Evolutionary conservation across 306 rosid genomes (phyloP).

Genomic region (Pterocarpus macrocarpus): DNA sequence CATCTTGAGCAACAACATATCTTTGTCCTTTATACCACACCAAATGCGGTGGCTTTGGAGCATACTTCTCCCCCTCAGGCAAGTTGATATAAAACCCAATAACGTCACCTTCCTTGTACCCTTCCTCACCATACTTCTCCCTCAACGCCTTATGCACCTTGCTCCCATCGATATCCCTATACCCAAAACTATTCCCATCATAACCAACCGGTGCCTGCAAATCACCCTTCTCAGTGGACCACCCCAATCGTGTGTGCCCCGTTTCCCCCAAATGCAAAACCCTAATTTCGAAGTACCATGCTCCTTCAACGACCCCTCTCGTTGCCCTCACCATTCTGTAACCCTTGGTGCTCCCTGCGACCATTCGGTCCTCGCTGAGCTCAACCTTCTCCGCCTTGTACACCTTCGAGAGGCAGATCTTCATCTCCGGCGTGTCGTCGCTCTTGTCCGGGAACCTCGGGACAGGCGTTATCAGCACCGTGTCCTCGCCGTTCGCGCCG

Average conservation of each 20-base stretch:
- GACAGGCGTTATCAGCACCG: conserved; percentile 85
- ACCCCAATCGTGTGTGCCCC: conserved; percentile 90
- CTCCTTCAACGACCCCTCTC: conserved; percentile 87
- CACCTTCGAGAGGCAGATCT: conserved; percentile 83
- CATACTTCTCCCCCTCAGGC: conserved; percentile 79
- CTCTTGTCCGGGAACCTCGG: conserved; percentile 86
- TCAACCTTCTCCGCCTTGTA: conserved; percentile 98
- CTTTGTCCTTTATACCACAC: conserved; percentile 90
- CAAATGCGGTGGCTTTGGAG: conserved; percentile 72
- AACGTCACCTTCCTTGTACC: conserved; percentile 94
- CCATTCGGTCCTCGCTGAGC: conserved; percentile 83
- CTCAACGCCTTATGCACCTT: conserved; percentile 94
- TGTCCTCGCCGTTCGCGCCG: conserved; percentile 62
- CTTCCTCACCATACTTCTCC: conserved; percentile 89
- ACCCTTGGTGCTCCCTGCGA: conserved; percentile 91
- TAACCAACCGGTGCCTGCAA: conserved; percentile 97
- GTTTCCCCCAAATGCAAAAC: conserved; percentile 78
- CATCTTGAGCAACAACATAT: conserved; percentile 72
- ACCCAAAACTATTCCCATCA: conserved; percentile 87
- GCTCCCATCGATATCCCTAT: conserved; percentile 94
- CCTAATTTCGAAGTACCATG: conserved; percentile 93
- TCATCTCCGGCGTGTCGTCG: conserved; percentile 79
- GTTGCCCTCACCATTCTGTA: conserved; percentile 97
- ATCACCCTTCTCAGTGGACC: conserved; percentile 95
- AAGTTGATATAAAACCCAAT: conserved; percentile 88